Percentiles rank a stretch among this genome's conserved stretches.
phyloP scores from a whole-genome alignment of 768 basidiomycete species.

The Naganishia onofrii region DNA sequence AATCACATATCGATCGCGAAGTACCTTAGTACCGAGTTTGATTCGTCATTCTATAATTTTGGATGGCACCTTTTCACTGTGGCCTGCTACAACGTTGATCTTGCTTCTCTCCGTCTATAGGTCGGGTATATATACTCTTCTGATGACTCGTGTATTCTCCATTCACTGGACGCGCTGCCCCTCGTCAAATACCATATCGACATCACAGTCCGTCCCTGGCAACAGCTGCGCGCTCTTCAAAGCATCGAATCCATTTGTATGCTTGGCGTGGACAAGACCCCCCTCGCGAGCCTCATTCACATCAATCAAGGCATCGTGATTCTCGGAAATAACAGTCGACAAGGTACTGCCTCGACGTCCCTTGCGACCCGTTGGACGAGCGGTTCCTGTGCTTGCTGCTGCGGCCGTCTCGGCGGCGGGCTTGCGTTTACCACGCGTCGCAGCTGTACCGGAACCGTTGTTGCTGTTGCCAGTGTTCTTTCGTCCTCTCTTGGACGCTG shows the following conservation, averaged over 20 bases:
- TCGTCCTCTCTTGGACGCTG: constrained; percentile 3
- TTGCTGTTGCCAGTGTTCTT: not conserved
- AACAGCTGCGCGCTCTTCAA: not conserved
- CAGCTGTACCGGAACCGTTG: not conserved
- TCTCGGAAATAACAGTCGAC: not conserved
- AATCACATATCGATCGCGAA: not conserved
- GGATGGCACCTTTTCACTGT: not conserved
- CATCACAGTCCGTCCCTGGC: not conserved
- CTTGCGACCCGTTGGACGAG: not conserved
- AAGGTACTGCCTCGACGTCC: constrained; percentile 3
- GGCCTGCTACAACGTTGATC: not conserved
- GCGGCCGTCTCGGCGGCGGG: not conserved
- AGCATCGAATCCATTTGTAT: not conserved
- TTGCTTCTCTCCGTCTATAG: too few species aligned
- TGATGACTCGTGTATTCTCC: not conserved
- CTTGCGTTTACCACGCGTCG: constrained; percentile 5
- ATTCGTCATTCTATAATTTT: constrained; percentile 2
- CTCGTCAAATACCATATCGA: constrained; percentile 7
- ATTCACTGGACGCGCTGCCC: not conserved
- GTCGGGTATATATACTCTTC: too few species aligned
- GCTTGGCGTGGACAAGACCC: not conserved
- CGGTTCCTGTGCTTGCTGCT: not conserved
- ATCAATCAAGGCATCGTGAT: not conserved
- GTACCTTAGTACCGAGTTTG: not conserved
- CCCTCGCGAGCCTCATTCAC: not conserved